Base-by-base conservation (phyloP, 2,329 filamentous ascomycete species). In the Bipolaris cookei region DNA sequence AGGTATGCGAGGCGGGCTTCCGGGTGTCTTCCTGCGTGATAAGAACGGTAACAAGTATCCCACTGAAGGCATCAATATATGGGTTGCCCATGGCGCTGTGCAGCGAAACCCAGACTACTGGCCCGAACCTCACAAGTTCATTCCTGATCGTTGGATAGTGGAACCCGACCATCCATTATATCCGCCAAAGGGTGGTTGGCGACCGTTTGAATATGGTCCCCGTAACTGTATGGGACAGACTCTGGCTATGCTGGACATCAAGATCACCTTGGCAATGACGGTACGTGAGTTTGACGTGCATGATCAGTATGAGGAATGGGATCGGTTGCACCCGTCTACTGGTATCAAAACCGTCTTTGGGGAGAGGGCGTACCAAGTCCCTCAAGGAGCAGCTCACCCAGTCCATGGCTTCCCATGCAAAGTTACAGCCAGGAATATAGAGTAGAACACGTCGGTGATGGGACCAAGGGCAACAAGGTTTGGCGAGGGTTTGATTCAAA, bases 161-260 rank as follows among this genome's bases (percentile, higher is more conserved):
- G 60, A 56, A 8, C 56, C 67, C 8, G 54, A 21, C 1, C 53
- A 63, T n/a, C 55, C 49, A 54, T 28, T 63, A 2, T 59, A 49
- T 14, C 34, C 54, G 3, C 47, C 63, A 1, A 73, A 69, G 7
- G 54, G 48, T 6, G 54, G 35, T 0, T 79, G 62, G 60, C 65
- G 74, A 6, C 70, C 77, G 0, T 81, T 81, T 52, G 76, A 79
- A 35, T 57, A 68, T 4, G 79, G 79, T 0, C 70, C 73, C 1
- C 47, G 63, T 3, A 62, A 64, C 37, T 69, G 68, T 34, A 59
- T 69, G 4, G 66, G 66, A 2, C 65, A 70, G n/a, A 63, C 61
- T 11, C 47, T 70, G 6, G 56, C 57, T 10, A 44, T 61, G 32
- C 49, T 63, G 8, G 65, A 68, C 44, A 51, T 68, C 18, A 65